A percentile compares a stretch with the other conserved stretches of the same genome.
These are phyloP conservation scores for Kalanchoe fedtschenkoi DNA, from an alignment of 164 flowering plant genomes.

Conservation along the genomic window DNA sequence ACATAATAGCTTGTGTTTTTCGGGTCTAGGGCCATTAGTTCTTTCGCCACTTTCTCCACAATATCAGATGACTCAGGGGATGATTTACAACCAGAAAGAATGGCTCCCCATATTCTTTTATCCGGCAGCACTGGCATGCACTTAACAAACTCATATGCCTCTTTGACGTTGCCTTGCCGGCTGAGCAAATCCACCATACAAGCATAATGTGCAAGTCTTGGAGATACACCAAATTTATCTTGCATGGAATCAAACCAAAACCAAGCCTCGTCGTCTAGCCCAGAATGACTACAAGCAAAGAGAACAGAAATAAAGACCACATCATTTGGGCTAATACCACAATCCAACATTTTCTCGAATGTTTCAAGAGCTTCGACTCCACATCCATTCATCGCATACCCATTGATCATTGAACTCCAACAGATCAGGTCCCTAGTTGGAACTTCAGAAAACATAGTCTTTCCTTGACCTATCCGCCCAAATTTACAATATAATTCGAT, in stretches of 20 bases:
- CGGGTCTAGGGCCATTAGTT: slow-evolving; percentile 30
- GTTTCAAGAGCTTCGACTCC: slow-evolving; percentile 42
- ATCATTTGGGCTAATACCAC: slow-evolving; percentile 38
- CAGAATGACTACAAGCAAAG: slow-evolving; percentile 58
- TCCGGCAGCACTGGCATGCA: slow-evolving; percentile 51
- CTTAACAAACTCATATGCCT: slow-evolving; percentile 37
- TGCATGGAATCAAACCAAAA: slow-evolving; percentile 39
- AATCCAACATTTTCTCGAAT: slow-evolving; percentile 38
- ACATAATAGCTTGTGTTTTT: slow-evolving; percentile 34
- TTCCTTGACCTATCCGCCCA: slow-evolving; percentile 36
- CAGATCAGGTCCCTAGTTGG: slow-evolving; percentile 38
- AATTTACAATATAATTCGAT: slow-evolving; percentile 55
- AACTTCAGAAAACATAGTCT: slow-evolving; percentile 30
- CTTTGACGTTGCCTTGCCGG: slow-evolving; percentile 32
- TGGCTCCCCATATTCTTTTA: slow-evolving; percentile 44
- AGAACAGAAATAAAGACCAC: slow-evolving; percentile 43
- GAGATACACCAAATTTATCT: slow-evolving; percentile 29
- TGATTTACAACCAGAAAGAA: slow-evolving; percentile 42
- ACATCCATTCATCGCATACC: slow-evolving; percentile 51
- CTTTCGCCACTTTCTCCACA: slow-evolving; percentile 34
- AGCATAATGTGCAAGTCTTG: slow-evolving; percentile 47
- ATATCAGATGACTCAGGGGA: slow-evolving; percentile 19
- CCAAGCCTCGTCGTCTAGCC: slow-evolving; percentile 47
- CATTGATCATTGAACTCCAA: slow-evolving; percentile 67
- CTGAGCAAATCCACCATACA: slow-evolving; percentile 66